Conservation (phyloP, 78 protist genomes). For the Carpediemonas membranifera region DNA sequence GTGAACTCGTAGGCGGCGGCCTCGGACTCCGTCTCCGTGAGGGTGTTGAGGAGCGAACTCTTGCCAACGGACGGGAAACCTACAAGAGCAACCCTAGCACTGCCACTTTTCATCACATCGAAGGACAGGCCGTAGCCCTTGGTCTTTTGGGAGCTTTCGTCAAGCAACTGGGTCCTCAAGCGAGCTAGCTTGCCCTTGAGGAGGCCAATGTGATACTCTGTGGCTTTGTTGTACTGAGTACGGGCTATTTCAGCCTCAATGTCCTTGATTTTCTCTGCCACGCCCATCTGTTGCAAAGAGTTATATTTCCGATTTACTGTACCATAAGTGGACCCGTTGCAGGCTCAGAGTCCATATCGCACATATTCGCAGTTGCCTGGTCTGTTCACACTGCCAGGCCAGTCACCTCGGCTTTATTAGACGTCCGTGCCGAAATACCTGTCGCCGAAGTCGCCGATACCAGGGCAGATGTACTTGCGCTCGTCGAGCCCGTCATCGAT, state of each 20-base stretch:
- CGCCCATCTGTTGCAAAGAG: constrained; percentile 1
- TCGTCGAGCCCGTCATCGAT: constrained; percentile 36
- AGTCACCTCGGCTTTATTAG: no score
- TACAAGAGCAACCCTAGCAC: constrained; percentile 59
- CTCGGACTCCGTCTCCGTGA: constrained; percentile 59
- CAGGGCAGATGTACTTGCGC: constrained; percentile 47
- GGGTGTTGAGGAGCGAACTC: constrained; percentile 22
- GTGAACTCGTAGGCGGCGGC: constrained; percentile 72
- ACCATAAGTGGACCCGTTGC: no score
- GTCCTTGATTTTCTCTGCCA: constrained; percentile 8
- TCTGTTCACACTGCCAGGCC: no score
- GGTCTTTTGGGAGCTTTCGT: background rate
- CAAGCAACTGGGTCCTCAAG: constrained; percentile 40
- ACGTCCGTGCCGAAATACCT: constrained; percentile 49
- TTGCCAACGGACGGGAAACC: constrained; percentile 80
- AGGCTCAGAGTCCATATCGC: no score
- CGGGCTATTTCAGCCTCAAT: constrained; percentile 53
- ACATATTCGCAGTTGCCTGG: no score
- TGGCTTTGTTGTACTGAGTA: constrained; percentile 66
- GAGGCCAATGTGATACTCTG: constrained; percentile 34
- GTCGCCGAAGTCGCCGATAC: constrained; percentile 54
- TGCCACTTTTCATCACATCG: constrained; percentile 63
- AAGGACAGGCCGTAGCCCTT: constrained; percentile 46
- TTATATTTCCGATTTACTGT: no score
- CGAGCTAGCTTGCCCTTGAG: constrained; percentile 50